Evolutionary conservation across 108 stramenopile genomes (phyloP).

Genomic region (Aurantiochytrium sp.): DNA sequence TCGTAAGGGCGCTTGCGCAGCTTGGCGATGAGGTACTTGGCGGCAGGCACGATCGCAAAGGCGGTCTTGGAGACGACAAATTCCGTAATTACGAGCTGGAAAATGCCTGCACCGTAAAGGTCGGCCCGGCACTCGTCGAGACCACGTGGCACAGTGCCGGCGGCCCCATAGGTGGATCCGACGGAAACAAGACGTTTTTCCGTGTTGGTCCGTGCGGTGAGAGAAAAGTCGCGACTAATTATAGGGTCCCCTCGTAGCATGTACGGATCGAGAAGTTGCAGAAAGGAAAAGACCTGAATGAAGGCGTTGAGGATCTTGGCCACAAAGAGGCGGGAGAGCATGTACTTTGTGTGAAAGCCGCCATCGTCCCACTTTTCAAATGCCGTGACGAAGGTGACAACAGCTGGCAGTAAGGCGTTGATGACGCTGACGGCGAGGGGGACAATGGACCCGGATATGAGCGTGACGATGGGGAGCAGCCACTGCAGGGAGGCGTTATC

Average conservation of each 20-base stretch:
- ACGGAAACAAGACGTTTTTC: not conserved
- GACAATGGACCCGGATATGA: not conserved
- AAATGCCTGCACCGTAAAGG: not conserved
- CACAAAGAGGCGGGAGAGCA: not conserved
- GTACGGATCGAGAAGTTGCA: not conserved
- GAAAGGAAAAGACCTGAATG: not conserved
- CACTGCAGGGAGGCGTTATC: not conserved
- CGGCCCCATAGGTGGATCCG: not conserved
- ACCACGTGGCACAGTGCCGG: not conserved
- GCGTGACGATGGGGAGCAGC: not conserved
- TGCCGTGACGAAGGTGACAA: not conserved
- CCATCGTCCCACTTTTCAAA: slow-evolving; percentile 10
- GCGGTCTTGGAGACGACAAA: not conserved
- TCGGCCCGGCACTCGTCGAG: not conserved
- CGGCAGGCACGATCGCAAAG: not conserved
- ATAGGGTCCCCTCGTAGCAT: not conserved
- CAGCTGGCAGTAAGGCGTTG: not conserved
- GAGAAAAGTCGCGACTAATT: not conserved
- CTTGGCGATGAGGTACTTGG: not conserved
- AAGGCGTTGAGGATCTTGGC: slow-evolving; percentile 9
- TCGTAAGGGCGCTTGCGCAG: not conserved
- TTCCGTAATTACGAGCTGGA: not conserved
- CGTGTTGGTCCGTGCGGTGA: not conserved
- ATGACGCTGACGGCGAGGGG: not conserved
- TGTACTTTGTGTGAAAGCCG: slow-evolving; percentile 1